Base-by-base conservation (phyloP, 768 basidiomycete species). In the Suillus bovinus region DNA sequence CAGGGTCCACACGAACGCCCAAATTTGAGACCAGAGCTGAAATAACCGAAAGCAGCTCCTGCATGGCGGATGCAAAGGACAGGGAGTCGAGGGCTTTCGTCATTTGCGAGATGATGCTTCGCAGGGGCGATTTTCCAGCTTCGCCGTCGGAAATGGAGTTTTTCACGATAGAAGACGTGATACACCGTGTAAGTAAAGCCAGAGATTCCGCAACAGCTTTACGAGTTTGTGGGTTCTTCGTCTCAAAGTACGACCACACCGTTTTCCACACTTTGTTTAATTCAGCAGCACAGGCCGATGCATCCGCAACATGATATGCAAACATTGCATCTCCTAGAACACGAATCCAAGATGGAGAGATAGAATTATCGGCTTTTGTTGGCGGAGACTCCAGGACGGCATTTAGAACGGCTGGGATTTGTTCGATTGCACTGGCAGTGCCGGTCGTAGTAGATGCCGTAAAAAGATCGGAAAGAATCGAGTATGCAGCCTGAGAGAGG, bases 401-500 rank as follows among this genome's bases (percentile, higher is more conserved):
- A 56, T 81, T 80, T 34, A 96, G 78, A 44, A 93, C 82, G 54
- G 85, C 77, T 47, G 78, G 76, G 47, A 91, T 79, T 65, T 88
- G 85, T 61, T 82, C 80, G 36, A 79, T 75, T 55, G 85, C 72
- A 63, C 79, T 78, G 63, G 77, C 79, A 4, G 80, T 79, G 7
- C 80, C 81, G 52, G 86, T 85, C 56, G 82, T 78, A 13, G 79
- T 71, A 3, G 84, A 81, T 20, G 80, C 73, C 27, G 83, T 72
- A 64, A 98, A 88, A 5, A 99, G 81, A 66, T 90, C 89, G 36
- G 95, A 87, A 65, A 99, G 82, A 54, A 96, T 83, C 42, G 90
- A 87, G 72, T 96, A 98, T 34, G 91, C 82, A 16, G 92, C 86
- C 74, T 95, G 89, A 1, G 96, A 90, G 47, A 99, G 83, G 73